Percentiles rank a stretch among this genome's conserved stretches.
These are phyloP conservation scores for Raphanus sativus DNA, from an alignment of 345 rosid species.

Conservation along the genomic window DNA sequence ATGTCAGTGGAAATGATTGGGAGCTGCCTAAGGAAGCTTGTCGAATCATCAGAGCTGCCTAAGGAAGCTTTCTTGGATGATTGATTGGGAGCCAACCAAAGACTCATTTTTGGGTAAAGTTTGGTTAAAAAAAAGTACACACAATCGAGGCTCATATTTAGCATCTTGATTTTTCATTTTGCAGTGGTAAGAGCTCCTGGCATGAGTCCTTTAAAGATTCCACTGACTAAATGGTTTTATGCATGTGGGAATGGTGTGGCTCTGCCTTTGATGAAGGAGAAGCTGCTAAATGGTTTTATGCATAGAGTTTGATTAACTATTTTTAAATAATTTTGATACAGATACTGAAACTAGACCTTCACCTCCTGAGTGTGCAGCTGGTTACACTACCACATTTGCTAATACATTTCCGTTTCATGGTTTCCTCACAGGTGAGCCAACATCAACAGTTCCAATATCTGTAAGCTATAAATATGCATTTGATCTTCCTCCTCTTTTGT, in stretches of 20 bases:
- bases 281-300: conserved; percentile 74
- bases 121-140: neutral
- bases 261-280: conserved; percentile 91
- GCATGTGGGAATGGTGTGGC: conserved; percentile 95
- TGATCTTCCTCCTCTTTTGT: neutral
- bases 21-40: conserved; percentile 26
- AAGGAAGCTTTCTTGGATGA: conserved; percentile 56
- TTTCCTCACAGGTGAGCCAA: conserved; percentile 64
- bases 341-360: conserved; percentile 72
- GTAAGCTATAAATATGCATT: neutral
- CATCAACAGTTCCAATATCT: neutral
- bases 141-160: neutral
- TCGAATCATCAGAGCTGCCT: conserved; percentile 52
- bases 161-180: conserved; percentile 3
- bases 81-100: conserved; percentile 61
- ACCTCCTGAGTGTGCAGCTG: conserved; percentile 64
- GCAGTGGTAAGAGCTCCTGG: conserved; percentile 76
- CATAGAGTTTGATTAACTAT: neutral
- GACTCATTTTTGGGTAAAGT: conserved; percentile 57
- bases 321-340: conserved; percentile 29
- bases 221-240: conserved; percentile 51
- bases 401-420: conserved; percentile 66
- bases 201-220: conserved; percentile 62
- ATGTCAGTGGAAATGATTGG: neutral
- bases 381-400: conserved; percentile 65